Evolutionary conservation across 1,284 basidiomycete genomes (phyloP).

Genomic region (Tilletia caries): DNA sequence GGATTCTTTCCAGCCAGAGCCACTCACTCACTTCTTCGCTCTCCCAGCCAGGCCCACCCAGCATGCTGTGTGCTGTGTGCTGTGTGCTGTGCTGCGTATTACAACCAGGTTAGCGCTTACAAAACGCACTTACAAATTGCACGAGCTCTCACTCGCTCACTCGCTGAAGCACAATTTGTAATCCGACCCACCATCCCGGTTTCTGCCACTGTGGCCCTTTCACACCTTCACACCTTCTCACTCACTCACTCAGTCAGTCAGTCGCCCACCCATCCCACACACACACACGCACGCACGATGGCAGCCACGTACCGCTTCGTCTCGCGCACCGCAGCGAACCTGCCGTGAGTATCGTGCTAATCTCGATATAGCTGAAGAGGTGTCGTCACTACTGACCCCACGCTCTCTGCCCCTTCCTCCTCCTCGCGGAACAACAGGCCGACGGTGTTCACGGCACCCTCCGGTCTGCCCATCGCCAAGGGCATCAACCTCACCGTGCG

Average conservation of each 20-base stretch:
- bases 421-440: conserved; percentile 22
- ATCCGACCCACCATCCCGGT: conserved; percentile 4
- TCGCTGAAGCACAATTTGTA: not conserved
- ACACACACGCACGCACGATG: not conserved
- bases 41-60: too few species aligned
- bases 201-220: not conserved
- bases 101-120: too few species aligned
- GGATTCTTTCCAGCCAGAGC: too few species aligned
- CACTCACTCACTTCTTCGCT: too few species aligned
- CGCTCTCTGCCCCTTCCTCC: not conserved
- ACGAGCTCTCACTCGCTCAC: too few species aligned
- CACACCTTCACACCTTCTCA: not conserved
- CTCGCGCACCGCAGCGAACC: not conserved
- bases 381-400: too few species aligned
- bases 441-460: conserved; percentile 34
- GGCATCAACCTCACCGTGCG: conserved; percentile 42
- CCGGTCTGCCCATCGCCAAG: conserved; percentile 37
- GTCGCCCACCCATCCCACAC: not conserved
- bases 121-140: too few species aligned
- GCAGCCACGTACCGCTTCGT: conserved; percentile 13
- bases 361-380: too few species aligned
- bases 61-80: too few species aligned
- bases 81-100: not conserved
- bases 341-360: not conserved
- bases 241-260: not conserved